Percentiles rank a stretch among this genome's conserved stretches.
These are phyloP conservation scores for Acanthamoeba sp. DNA, from an alignment of 208 protist species.

Conservation along the genomic window DNA sequence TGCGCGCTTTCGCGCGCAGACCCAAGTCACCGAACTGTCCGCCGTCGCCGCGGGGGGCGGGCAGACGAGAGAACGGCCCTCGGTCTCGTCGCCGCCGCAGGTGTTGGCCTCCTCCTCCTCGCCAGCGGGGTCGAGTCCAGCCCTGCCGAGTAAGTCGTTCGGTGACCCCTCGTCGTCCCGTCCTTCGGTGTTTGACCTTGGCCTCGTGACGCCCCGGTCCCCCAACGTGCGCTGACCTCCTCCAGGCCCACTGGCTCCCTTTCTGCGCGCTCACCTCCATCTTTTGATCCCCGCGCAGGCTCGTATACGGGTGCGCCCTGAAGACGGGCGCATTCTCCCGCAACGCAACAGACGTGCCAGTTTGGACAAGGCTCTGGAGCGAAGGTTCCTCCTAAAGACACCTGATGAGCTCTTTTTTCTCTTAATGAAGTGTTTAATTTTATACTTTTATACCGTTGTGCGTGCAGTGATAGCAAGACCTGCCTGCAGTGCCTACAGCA, in stretches of 20 bases:
- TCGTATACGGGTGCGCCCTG: not conserved
- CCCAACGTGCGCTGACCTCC: not conserved
- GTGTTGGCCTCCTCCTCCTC: not conserved
- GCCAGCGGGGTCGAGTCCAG: not conserved
- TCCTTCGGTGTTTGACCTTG: not conserved
- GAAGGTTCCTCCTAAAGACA: not conserved
- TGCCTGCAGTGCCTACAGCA: not conserved
- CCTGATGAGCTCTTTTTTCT: not conserved
- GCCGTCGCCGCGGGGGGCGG: not conserved
- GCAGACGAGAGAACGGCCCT: not conserved
- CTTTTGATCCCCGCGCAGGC: not conserved
- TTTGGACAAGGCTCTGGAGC: not conserved
- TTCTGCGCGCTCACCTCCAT: not conserved
- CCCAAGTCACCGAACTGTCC: not conserved
- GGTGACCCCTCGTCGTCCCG: not conserved
- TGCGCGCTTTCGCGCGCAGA: not conserved
- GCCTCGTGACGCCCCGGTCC: not conserved
- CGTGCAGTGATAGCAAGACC: slow-evolving; percentile 15
- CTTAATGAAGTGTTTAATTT: not conserved
- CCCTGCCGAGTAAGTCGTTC: not conserved
- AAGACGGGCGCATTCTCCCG: slow-evolving; percentile 15
- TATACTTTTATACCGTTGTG: not conserved
- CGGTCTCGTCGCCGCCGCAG: not conserved
- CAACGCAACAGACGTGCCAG: slow-evolving; percentile 12
- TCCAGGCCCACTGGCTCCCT: not conserved